Evolutionary conservation across 257 asterid genomes (phyloP).

Genomic region (Salvia miltiorrhiza): DNA sequence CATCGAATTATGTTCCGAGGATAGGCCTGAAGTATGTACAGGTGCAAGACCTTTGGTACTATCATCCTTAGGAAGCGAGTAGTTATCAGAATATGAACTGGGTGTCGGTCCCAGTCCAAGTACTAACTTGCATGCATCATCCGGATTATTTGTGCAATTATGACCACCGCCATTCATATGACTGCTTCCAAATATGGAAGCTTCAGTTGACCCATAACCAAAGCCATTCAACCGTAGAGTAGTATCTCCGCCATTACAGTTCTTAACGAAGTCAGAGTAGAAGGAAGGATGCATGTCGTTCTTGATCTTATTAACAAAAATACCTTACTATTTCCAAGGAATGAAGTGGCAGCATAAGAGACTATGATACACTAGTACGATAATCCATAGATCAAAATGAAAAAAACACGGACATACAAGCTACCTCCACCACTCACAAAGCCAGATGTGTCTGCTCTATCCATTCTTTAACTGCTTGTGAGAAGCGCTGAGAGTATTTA

Average conservation of each 20-base stretch:
- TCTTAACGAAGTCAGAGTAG: slow-evolving; percentile 34
- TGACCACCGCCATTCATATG: slow-evolving; percentile 31
- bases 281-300: slow-evolving; percentile 39
- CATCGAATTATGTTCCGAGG: slow-evolving; percentile 47
- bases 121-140: slow-evolving; percentile 83
- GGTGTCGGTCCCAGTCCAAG: slow-evolving; percentile 94
- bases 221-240: slow-evolving; percentile 67
- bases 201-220: slow-evolving; percentile 53
- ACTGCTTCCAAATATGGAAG: slow-evolving; percentile 30
- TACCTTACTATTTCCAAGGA: slow-evolving; percentile 21
- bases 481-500: slow-evolving; percentile 9
- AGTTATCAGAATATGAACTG: slow-evolving; percentile 47
- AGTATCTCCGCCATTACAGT: slow-evolving; percentile 50
- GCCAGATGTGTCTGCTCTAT: slow-evolving; percentile 79
- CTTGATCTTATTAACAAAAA: slow-evolving; percentile 30
- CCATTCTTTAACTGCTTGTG: slow-evolving; percentile 45
- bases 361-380: slow-evolving; percentile 24
- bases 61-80: slow-evolving; percentile 32
- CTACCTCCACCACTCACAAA: slow-evolving; percentile 82
- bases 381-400: slow-evolving; percentile 34
- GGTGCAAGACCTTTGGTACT: slow-evolving; percentile 38
- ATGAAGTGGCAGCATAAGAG: slow-evolving; percentile 19
- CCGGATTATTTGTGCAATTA: slow-evolving; percentile 34
- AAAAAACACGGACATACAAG: slow-evolving; percentile 32
- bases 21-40: slow-evolving; percentile 25